A percentile compares a stretch with the other conserved stretches of the same genome.
Evolutionary conservation across 805 yeast species (phyloP).

Genomic region (Nakazawaea ambrosiae): DNA sequence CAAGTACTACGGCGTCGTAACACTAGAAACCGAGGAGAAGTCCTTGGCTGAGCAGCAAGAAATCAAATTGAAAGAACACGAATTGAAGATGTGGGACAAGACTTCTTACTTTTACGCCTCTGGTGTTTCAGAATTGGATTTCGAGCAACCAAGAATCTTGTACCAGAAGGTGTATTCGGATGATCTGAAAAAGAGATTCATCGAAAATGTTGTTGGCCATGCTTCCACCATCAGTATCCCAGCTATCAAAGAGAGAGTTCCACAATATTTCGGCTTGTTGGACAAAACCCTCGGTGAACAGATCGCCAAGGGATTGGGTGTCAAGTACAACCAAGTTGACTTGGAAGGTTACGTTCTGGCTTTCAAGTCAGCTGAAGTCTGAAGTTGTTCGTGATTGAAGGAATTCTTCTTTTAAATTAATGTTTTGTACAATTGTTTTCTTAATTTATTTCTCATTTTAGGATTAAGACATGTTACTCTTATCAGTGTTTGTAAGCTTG

Average conservation of each 20-base stretch:
- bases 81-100: conserved; percentile 28
- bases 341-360: conserved; percentile 26
- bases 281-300: conserved; percentile 32
- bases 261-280: conserved; percentile 34
- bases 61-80: conserved; percentile 26
- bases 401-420: no score
- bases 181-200: conserved; percentile 25
- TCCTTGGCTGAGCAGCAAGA: conserved; percentile 23
- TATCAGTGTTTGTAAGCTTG: conserved; percentile 7
- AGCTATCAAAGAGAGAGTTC: conserved; percentile 27
- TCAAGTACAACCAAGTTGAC: conserved; percentile 26
- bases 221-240: conserved; percentile 26
- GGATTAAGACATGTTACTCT: neutral
- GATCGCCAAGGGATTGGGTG: conserved; percentile 34
- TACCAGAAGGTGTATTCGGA: conserved; percentile 32
- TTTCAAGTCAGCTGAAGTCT: conserved; percentile 7
- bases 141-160: conserved; percentile 39
- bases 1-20: conserved; percentile 28
- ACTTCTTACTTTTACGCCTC: conserved; percentile 30
- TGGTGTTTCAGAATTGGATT: conserved; percentile 35
- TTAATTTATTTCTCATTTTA: neutral
- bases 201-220: conserved; percentile 31
- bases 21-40: conserved; percentile 20
- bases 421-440: neutral
- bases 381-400: no score